Conservation (phyloP, 164 flowering plant species). For the Sedum album region DNA sequence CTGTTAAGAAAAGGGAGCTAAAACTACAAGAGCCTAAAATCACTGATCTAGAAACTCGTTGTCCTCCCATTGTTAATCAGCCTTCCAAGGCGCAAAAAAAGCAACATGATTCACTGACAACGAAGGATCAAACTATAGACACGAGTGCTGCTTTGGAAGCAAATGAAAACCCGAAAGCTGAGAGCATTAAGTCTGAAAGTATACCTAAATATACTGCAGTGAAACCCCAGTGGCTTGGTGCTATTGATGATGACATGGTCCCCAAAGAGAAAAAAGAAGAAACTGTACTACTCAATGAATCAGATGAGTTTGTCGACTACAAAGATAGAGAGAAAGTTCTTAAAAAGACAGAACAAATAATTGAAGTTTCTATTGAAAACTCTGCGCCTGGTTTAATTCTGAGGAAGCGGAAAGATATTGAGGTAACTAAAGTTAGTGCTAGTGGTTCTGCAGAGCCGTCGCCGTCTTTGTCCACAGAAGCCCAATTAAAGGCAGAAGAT, state of each 20-base stretch:
- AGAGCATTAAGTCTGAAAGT: constrained; percentile 20
- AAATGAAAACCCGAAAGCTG: constrained; percentile 23
- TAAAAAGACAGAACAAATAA: constrained; percentile 15
- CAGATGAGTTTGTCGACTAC: constrained; percentile 71
- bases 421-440: constrained; percentile 21
- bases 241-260: constrained; percentile 35
- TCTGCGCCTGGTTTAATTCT: constrained; percentile 82
- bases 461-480: constrained; percentile 21
- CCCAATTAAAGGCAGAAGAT: constrained; percentile 50
- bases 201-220: constrained; percentile 30
- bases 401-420: constrained; percentile 66
- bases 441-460: constrained; percentile 23
- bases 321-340: constrained; percentile 62
- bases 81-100: constrained; percentile 24
- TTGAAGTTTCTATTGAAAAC: constrained; percentile 40
- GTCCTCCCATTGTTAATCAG: constrained; percentile 18
- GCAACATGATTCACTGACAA: constrained; percentile 14
- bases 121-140: constrained; percentile 15
- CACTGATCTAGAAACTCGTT: constrained; percentile 17
- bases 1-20: constrained; percentile 53
- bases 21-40: constrained; percentile 25
- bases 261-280: constrained; percentile 27
- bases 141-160: constrained; percentile 9
- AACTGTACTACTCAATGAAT: constrained; percentile 19
- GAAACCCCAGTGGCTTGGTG: constrained; percentile 97